Percentiles rank a stretch among this genome's conserved stretches.
These are phyloP conservation scores for Fusarium subtropicale DNA, from an alignment of 2,329 filamentous ascomycete genomes.

Conservation along the genomic window DNA sequence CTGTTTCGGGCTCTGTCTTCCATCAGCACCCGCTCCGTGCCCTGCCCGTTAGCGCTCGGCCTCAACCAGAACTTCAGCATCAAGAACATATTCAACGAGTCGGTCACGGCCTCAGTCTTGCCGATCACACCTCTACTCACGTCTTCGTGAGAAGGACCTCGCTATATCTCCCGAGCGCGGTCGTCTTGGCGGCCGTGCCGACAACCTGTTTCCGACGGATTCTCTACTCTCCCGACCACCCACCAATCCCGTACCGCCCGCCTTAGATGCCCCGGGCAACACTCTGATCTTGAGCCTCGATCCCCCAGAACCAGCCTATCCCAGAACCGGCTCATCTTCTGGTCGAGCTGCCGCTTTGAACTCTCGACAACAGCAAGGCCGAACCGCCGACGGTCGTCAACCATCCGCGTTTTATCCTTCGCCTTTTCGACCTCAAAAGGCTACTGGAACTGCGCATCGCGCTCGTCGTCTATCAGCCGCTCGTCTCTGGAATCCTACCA, in stretches of 20 bases:
- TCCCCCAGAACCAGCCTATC: conserved; percentile 50
- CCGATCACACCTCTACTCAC: conserved; percentile 32
- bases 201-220: conserved; percentile 61
- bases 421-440: conserved; percentile 59
- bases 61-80: conserved; percentile 2
- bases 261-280: conserved; percentile 49
- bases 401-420: conserved; percentile 37
- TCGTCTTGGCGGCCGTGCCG: conserved; percentile 61
- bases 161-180: conserved; percentile 53
- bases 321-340: conserved; percentile 39
- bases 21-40: conserved; percentile 38
- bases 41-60: conserved; percentile 25
- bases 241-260: conserved; percentile 42
- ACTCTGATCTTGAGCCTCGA: conserved; percentile 46
- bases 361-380: conserved; percentile 16
- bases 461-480: conserved; percentile 59
- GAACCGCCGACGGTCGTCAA: conserved; percentile 33
- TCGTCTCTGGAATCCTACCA: conserved; percentile 71
- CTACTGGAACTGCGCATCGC: conserved; percentile 46
- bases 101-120: conserved; percentile 10
- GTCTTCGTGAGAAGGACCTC: conserved; percentile 43
- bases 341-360: conserved; percentile 41
- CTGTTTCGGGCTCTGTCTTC: conserved; percentile 24
- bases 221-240: conserved; percentile 54
- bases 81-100: conserved; percentile 19